These are phyloP conservation scores for Xylaria multiplex DNA, from an alignment of 2,329 filamentous ascomycete genomes.

Conservation along the genomic window DNA sequence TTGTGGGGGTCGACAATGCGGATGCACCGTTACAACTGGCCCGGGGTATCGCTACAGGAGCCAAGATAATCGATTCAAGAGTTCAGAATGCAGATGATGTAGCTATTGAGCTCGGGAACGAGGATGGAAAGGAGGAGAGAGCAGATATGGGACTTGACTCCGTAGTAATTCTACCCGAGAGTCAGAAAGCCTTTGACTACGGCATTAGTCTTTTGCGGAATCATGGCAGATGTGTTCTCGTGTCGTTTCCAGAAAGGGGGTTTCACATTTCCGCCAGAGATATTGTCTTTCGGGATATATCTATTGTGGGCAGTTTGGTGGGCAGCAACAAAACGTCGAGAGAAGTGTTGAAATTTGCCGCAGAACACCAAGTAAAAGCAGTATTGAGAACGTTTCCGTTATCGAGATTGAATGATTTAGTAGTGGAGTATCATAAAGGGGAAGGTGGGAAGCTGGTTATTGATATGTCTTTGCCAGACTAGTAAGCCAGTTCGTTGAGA, in stretches of 20 bases:
- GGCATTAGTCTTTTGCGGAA: constrained; percentile 55
- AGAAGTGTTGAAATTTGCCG: constrained; percentile 54
- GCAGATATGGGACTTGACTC: constrained; percentile 58
- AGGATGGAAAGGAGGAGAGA: constrained; percentile 48
- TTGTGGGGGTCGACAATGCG: constrained; percentile 53
- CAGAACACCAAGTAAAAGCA: constrained; percentile 50
- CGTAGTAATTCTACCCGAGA: constrained; percentile 58
- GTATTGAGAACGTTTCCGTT: constrained; percentile 51
- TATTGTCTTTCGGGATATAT: constrained; percentile 57
- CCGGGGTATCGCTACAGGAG: constrained; percentile 46
- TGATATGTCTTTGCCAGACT: constrained; percentile 47
- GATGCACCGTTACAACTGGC: constrained; percentile 51
- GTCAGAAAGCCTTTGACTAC: constrained; percentile 59
- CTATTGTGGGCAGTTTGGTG: constrained; percentile 54
- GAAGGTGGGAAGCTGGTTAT: constrained; percentile 58
- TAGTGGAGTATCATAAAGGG: constrained; percentile 56
- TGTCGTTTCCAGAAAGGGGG: constrained; percentile 57
- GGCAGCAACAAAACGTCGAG: constrained; percentile 54
- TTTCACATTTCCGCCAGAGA: constrained; percentile 56
- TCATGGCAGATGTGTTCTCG: constrained; percentile 57
- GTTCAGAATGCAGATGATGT: constrained; percentile 39
- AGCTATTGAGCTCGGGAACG: constrained; percentile 47
- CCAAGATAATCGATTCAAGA: constrained; percentile 54
- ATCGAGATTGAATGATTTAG: constrained; percentile 53
- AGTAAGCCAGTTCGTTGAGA: constrained; percentile 1